These are phyloP conservation scores for Chara braunii DNA, from an alignment of 139 green algal genomes.

Conservation along the genomic window DNA sequence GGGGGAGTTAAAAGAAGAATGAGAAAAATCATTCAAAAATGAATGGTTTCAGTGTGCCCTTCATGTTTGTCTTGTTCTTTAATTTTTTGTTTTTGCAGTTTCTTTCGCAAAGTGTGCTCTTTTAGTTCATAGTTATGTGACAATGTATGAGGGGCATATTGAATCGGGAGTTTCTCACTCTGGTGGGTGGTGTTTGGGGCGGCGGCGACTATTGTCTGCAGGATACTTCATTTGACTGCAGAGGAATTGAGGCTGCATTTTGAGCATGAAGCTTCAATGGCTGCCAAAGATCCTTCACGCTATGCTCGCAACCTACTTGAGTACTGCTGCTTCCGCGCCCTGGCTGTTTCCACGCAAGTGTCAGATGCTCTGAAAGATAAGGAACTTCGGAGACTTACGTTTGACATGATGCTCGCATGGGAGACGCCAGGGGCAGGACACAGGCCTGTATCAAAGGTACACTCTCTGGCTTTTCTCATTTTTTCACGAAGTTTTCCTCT, in stretches of 20 bases:
- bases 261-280: constrained; percentile 17
- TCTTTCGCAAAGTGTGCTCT: no score
- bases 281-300: constrained; percentile 4
- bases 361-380: constrained; percentile 22
- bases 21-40: no score
- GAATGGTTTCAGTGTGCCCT: no score
- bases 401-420: constrained; percentile 40
- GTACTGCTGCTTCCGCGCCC: constrained; percentile 35
- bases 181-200: no score
- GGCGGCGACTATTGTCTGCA: not conserved
- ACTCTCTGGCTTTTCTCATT: not conserved
- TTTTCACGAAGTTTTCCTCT: not conserved
- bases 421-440: constrained; percentile 8
- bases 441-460: not conserved
- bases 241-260: constrained; percentile 27
- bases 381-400: constrained; percentile 25
- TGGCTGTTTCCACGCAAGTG: constrained; percentile 25
- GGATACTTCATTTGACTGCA: constrained; percentile 21
- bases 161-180: no score
- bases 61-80: no score
- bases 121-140: no score
- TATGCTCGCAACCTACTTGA: constrained; percentile 38
- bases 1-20: no score
- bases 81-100: no score
- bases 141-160: no score